These are phyloP conservation scores for Dactylella cylindrospora DNA, from an alignment of 2,329 filamentous ascomycete genomes.

Conservation along the genomic window DNA sequence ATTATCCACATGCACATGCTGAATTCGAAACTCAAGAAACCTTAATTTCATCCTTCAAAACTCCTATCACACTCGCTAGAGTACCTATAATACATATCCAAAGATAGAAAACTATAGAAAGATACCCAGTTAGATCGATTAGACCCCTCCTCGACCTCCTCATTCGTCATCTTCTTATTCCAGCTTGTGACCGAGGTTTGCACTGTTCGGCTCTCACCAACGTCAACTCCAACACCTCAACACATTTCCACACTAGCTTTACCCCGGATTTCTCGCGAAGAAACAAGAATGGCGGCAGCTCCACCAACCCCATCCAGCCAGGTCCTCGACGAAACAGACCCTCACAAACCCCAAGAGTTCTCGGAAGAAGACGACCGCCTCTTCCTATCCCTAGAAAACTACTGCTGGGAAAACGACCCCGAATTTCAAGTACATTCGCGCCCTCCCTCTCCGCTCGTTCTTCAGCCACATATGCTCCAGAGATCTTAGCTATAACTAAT, in stretches of 20 bases:
- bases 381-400: slow-evolving; percentile 36
- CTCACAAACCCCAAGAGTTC: slow-evolving; percentile 15
- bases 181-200: too few relatives aligned
- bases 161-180: too few relatives aligned
- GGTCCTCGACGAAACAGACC: slow-evolving; percentile 24
- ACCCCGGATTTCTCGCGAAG: too few relatives aligned
- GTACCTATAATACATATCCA: too few relatives aligned
- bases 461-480: background rate
- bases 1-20: too few relatives aligned
- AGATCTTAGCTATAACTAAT: background rate
- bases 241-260: slow-evolving; percentile 28
- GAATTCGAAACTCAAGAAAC: too few relatives aligned
- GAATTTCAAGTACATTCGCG: slow-evolving; percentile 63
- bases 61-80: too few relatives aligned
- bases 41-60: too few relatives aligned
- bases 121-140: too few relatives aligned
- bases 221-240: slow-evolving; percentile 38
- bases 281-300: background rate
- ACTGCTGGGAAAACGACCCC: slow-evolving; percentile 65
- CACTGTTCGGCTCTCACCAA: too few relatives aligned
- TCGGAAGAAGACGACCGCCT: slow-evolving; percentile 38
- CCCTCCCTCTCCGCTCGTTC: background rate
- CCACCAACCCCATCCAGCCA: slow-evolving; percentile 14
- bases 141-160: too few relatives aligned
- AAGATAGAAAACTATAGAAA: too few relatives aligned